These are phyloP conservation scores for Coleophoma crateriformis DNA, from an alignment of 2,329 filamentous ascomycete genomes.

Conservation along the genomic window DNA sequence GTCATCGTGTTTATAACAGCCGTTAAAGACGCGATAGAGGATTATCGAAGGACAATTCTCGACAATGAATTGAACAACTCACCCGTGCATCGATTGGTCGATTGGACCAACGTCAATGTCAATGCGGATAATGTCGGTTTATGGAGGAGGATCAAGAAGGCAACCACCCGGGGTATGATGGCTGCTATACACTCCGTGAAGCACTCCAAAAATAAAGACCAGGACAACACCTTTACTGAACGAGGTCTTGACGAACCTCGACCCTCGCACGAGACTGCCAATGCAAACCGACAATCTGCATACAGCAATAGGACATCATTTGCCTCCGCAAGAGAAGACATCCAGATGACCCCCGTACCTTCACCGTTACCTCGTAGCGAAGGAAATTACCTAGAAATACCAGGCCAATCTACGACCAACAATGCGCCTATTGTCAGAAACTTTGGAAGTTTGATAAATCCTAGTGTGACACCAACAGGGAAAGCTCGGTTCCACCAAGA, in stretches of 20 bases:
- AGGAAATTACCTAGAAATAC: conserved; percentile 19
- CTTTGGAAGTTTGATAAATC: conserved; percentile 70
- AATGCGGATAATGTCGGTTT: conserved; percentile 76
- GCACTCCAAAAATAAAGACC: conserved; percentile 41
- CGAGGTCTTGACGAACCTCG: conserved; percentile 20
- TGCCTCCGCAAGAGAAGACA: conserved; percentile 58
- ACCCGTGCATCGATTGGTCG: conserved; percentile 80
- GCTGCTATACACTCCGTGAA: conserved; percentile 40
- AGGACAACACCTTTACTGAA: conserved; percentile 26
- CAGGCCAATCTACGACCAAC: conserved; percentile 28
- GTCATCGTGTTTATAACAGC: conserved; percentile 85
- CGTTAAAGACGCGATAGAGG: conserved; percentile 92
- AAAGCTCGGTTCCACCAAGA: conserved; percentile 87
- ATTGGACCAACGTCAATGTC: conserved; percentile 92
- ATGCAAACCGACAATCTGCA: conserved; percentile 7
- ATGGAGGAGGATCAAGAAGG: conserved; percentile 92
- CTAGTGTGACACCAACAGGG: conserved; percentile 55
- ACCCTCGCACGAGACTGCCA: conserved; percentile 4
- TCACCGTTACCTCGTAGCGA: conserved; percentile 58
- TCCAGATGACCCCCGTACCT: conserved; percentile 93
- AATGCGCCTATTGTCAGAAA: conserved; percentile 36
- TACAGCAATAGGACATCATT: conserved; percentile 40
- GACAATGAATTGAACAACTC: conserved; percentile 96
- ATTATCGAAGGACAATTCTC: conserved; percentile 84
- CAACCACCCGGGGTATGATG: conserved; percentile 41